Evolutionary conservation across 1,139 yeast genomes (phyloP), one percentile per base, ranked within the genome.

Genomic region (Candida freyschussii): DNA sequence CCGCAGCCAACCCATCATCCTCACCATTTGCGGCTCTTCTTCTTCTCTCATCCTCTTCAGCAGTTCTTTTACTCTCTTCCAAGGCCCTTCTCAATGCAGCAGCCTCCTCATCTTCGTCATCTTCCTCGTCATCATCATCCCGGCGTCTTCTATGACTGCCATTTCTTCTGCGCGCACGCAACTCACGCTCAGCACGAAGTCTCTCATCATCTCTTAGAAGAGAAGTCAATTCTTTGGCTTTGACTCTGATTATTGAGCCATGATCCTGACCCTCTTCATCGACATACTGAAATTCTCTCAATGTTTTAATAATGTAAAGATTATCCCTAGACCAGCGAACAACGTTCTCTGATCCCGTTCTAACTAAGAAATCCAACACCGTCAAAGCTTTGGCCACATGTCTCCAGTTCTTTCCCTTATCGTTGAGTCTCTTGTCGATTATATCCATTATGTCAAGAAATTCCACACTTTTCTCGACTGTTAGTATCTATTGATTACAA

Each of bases 321-420:
- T 91, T 91, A 57, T 87, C 96, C 56, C 80, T 82, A 39, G 94
- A 80, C 99, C 99, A 91, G 33, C 81, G 66, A 7, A 91, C 96
- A 52, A 93, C 93, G 50, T 84, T 83, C 48, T 91, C 96, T 18
- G 91, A 74, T 17, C 97, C 99, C 44, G 71, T 75, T 47, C 94
- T 75, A 17, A 91, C 87, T 45, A 91, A 68, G 59, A 81, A 91
- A 54, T 91, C 97, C 51, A 91, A 69, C 11, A 91, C 82, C 1
- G 95, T 84, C 48, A 91, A 68, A 2, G 94, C 77, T 59, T 91
- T 93, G 45, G 94, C 91, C 27, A 91, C 91, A 59, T 91, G 99
- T 47, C 96, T 75, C 98, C 98, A 91, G 62, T 91, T 85, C 59
- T 89, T 91, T 40, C 98, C 98, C 65, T 89, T 89, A 55, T 91